Base-by-base conservation (phyloP, 495 filamentous ascomycete genomes). In the Annulohypoxylon maeteangense region DNA sequence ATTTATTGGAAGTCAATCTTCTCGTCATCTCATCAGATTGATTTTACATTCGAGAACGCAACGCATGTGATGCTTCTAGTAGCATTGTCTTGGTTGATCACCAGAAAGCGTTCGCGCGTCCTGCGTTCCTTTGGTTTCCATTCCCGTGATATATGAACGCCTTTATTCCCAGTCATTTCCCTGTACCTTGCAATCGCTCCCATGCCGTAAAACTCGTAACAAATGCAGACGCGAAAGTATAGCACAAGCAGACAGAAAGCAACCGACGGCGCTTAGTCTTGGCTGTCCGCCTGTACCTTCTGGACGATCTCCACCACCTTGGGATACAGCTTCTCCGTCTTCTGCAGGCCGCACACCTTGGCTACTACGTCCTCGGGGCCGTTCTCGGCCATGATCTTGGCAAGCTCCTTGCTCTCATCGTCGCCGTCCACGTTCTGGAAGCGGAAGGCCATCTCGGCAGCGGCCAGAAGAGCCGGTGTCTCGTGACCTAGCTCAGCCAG, bases 361-460 rank as follows among this genome's bases (percentile, higher is more conserved):
- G 79, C 80, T 62, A 89, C 87, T 7, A 92, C 89, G 1, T 89
- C 90, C 67, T 92, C 89, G 47, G 90, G 83, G 7, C 78, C 81
- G 74, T 89, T 87, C 68, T 87, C 84, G 72, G 90, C 87, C 82
- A 97, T 89, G 76, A 94, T 93, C 84, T 91, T 89, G 69, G 92
- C 92, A 44, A 97, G 86, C 74, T 95, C 88, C 32, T 76, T 82
- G 76, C 91, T 94, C 88, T 97, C 94, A 0, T 94, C 91, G 74
- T 97, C 94, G 22, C 88, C 93, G 65, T 91, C 85, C 36, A 97
- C 92, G 78, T 97, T 92, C 82, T 96, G 92, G 90, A 97, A 97
- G 62, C 90, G 90, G 76, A 97, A 88, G 0, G 93, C 91, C 88
- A 92, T 91, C 84, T 97, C 93, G 55, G 93, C 84, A 42, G 91